A percentile compares a stretch with the other conserved stretches of the same genome.
These are phyloP conservation scores for Boeremia exigua DNA, from an alignment of 2,329 filamentous ascomycete genomes.

Conservation along the genomic window DNA sequence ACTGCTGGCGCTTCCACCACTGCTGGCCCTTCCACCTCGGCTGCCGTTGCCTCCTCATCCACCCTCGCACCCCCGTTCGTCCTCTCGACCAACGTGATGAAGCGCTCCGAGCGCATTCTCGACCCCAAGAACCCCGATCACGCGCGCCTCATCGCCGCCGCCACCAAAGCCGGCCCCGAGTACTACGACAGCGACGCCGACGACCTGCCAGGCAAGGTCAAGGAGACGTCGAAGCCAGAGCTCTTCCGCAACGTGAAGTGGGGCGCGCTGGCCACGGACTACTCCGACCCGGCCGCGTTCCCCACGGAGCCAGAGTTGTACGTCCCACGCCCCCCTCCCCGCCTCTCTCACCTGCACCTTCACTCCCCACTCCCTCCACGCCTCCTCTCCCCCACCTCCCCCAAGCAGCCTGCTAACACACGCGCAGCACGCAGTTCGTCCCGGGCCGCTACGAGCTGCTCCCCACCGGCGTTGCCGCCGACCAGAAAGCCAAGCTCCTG, in stretches of 20 bases:
- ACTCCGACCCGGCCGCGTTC: conserved; percentile 20
- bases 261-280: conserved; percentile 26
- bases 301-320: conserved; percentile 24
- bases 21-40: no score
- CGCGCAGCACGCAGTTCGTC: conserved; percentile 28
- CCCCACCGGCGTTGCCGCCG: conserved; percentile 25
- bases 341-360: not conserved
- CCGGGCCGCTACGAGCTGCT: conserved; percentile 37
- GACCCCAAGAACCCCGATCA: conserved; percentile 24
- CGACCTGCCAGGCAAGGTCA: conserved; percentile 22
- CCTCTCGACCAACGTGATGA: conserved; percentile 22
- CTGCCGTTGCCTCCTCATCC: not conserved
- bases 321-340: not conserved
- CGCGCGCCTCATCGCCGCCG: conserved; percentile 24
- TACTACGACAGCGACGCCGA: conserved; percentile 38
- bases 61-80: conserved; percentile 4
- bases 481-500: conserved; percentile 39
- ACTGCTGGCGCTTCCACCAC: not conserved
- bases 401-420: not conserved
- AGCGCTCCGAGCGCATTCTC: conserved; percentile 31
- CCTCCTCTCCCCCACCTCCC: not conserved
- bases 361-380: not conserved
- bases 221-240: conserved; percentile 25
- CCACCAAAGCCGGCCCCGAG: conserved; percentile 28
- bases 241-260: conserved; percentile 38